Conservation (phyloP, 768 basidiomycete genomes). For the Tylopilus cervinicoccineus region DNA sequence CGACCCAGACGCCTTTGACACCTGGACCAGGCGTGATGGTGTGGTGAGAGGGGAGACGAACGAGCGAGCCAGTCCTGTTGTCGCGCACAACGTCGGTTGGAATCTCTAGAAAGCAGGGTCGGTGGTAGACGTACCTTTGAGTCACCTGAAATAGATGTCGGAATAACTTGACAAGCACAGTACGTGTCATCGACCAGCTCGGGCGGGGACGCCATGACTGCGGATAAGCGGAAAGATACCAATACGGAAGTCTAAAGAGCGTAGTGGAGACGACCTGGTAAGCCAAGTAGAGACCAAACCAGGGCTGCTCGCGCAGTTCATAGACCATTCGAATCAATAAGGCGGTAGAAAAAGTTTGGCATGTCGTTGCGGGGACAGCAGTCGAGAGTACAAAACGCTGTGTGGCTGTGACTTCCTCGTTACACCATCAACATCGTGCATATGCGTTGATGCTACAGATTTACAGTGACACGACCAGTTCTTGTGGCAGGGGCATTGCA, state of each 20-base stretch:
- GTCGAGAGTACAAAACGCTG: no score
- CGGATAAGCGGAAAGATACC: slow-evolving; percentile 17
- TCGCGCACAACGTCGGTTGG: neutral
- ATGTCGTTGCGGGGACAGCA: no score
- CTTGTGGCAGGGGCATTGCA: no score
- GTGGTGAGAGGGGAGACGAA: slow-evolving; percentile 18
- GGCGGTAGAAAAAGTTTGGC: neutral
- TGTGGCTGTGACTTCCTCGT: no score
- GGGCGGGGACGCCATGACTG: slow-evolving; percentile 23
- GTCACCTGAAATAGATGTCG: slow-evolving; percentile 15
- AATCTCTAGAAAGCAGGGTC: neutral
- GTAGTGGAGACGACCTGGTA: slow-evolving; percentile 21
- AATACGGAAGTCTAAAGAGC: slow-evolving; percentile 22
- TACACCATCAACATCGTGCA: no score
- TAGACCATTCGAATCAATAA: neutral
- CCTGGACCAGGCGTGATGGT: slow-evolving; percentile 19
- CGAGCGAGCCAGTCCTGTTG: slow-evolving; percentile 18
- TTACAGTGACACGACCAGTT: no score
- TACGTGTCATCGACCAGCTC: slow-evolving; percentile 22
- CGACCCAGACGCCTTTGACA: slow-evolving; percentile 33
- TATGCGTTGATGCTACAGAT: no score
- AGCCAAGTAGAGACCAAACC: slow-evolving; percentile 18
- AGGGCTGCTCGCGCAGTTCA: slow-evolving; percentile 7
- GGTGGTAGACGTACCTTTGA: slow-evolving; percentile 16
- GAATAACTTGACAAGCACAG: slow-evolving; percentile 18